Percentiles rank a stretch among this genome's conserved stretches.
Evolutionary conservation across 2,329 filamentous ascomycete genomes (phyloP).

Genomic region (Penicillium sp.): DNA sequence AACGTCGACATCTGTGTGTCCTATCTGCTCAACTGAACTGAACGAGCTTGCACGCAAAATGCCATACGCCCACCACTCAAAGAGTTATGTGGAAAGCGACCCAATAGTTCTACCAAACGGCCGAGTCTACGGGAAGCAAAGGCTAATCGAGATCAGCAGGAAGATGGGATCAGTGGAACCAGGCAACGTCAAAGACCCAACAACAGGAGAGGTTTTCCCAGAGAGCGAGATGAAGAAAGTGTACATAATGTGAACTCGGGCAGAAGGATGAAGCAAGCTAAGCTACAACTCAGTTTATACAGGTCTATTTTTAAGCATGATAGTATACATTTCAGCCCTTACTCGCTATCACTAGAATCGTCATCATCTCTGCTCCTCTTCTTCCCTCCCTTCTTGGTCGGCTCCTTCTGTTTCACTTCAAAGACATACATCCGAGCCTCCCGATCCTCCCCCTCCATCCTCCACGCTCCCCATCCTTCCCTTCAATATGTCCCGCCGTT

Average conservation of each 20-base stretch:
- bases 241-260: conserved; percentile 69
- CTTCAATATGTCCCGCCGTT: conserved; percentile 48
- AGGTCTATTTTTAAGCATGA: neutral
- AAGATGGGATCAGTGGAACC: conserved; percentile 68
- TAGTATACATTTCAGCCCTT: neutral
- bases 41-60: conserved; percentile 86
- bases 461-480: conserved; percentile 39
- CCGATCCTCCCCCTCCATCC: conserved; percentile 51
- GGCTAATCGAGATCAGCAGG: conserved; percentile 72
- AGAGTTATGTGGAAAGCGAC: conserved; percentile 87
- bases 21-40: conserved; percentile 92
- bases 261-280: neutral
- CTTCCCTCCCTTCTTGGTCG: conserved; percentile 32
- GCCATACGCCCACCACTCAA: conserved; percentile 92
- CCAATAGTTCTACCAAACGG: conserved; percentile 84
- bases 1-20: conserved; percentile 76
- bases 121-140: conserved; percentile 75
- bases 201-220: conserved; percentile 68
- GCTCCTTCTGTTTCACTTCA: conserved; percentile 42
- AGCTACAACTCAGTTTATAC: neutral
- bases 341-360: conserved; percentile 39
- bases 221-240: conserved; percentile 74
- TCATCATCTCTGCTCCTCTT: conserved; percentile 35
- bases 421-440: conserved; percentile 50
- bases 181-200: conserved; percentile 73